Base-by-base conservation (phyloP, 2,329 filamentous ascomycete genomes). In the Colletotrichum brevisporum region DNA sequence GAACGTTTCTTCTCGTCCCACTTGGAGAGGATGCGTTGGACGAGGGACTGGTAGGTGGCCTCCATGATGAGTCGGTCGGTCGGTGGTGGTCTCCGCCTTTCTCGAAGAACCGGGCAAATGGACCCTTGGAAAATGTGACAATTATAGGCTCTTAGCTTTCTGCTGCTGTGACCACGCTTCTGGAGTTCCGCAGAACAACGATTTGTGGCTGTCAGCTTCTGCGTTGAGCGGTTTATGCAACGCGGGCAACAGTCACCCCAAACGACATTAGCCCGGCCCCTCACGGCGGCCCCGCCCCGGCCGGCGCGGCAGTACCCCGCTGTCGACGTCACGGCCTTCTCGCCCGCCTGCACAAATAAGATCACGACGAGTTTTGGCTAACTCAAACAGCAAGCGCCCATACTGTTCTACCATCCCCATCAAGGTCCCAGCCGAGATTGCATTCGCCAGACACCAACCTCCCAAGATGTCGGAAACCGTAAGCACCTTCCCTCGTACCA, bases 21-120 rank as follows among this genome's bases (percentile, higher is more conserved):
- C 67, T 73, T 70, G 18, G 31, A 48, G 8, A 64, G 53, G 27
- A 75, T 63, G 18, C 73, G 73, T n/a, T 74, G 60, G 13, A 71
- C 70, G 12, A 78, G 64, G 18, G 63, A 62, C 41, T 69, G 65
- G 64, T 77, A 78, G 18, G 72, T 74, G 39, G 71, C 52, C 27
- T 77, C 74, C 76, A 76, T 77, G 56, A 50, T 39, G 12, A 16
- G n/a, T 24, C 2, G 3, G 21, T 4, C 18, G 6, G 53, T 18
- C 9, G 31, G n/a, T 8, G 26, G n/a, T 9, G 24, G 12, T 27
- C 24, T 24, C 27, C 27, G 13, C 13, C 16, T 26, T 26, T 13
- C 18, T 43, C 24, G n/a, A 50, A 41, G 13, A 21, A 58, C 4
- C 15, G 18, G 45, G 9, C 18, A 15, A 9, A 9, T 13, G 51